Percentiles rank a stretch among this genome's conserved stretches.
Conservation (phyloP, 2,329 filamentous ascomycete species). For the Microascus cirrosus region DNA sequence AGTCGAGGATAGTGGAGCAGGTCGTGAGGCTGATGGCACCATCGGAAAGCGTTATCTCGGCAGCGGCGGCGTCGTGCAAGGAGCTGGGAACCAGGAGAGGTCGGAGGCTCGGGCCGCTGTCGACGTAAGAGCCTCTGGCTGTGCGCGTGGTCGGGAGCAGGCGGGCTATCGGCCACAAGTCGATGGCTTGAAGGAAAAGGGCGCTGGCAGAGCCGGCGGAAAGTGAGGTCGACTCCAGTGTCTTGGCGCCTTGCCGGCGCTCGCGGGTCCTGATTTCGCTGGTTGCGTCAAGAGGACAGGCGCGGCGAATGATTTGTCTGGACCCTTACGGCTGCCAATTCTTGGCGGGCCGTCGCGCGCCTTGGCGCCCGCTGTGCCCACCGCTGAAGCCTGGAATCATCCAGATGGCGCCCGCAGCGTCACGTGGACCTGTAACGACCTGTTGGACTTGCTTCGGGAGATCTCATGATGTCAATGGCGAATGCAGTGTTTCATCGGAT, state of each 20-base stretch:
- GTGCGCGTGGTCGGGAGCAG: not conserved
- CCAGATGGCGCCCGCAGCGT: not conserved
- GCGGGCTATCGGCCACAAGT: not conserved
- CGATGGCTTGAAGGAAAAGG: constrained; percentile 1
- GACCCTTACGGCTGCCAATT: not conserved
- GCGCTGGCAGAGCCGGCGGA: not conserved
- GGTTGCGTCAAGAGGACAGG: not conserved
- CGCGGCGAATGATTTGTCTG: not conserved
- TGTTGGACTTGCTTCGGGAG: not conserved
- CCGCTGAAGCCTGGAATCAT: not conserved
- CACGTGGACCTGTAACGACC: not conserved
- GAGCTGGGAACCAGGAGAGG: not conserved
- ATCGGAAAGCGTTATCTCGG: constrained; percentile 1
- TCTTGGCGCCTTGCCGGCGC: not conserved
- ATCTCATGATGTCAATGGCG: not conserved
- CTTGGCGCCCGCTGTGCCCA: not conserved
- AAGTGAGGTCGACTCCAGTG: not conserved
- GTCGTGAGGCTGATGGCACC: not conserved
- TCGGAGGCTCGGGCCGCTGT: not conserved
- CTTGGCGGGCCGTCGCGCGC: not conserved
- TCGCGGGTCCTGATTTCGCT: not conserved
- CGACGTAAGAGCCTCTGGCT: not conserved
- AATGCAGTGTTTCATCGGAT: not conserved
- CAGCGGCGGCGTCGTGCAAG: not conserved
- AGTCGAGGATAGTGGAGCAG: not conserved